Conservation (phyloP, 2,329 filamentous ascomycete species). For the Aspergillus quadricinctus region DNA sequence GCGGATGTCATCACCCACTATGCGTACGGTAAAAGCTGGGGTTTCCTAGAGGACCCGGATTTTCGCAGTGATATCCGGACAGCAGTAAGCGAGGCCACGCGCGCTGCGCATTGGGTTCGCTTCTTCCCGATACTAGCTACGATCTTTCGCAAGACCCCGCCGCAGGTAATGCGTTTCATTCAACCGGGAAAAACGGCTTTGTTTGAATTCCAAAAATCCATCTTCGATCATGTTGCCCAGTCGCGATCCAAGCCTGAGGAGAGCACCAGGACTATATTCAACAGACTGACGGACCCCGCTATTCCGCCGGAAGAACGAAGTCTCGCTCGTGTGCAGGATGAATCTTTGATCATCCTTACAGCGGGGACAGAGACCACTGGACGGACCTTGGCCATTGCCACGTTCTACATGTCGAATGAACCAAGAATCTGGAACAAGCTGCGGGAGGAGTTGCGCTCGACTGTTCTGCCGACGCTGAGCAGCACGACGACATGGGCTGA, state of each 20-base stretch:
- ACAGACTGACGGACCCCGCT: constrained; percentile 29
- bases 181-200: constrained; percentile 6
- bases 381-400: constrained; percentile 24
- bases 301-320: constrained; percentile 37
- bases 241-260: constrained; percentile 2
- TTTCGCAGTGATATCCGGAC: constrained; percentile 15
- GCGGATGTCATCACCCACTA: constrained; percentile 37
- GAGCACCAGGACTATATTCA: constrained; percentile 20
- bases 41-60: constrained; percentile 26
- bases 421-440: constrained; percentile 16
- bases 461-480: constrained; percentile 17
- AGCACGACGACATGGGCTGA: constrained; percentile 23
- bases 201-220: constrained; percentile 12
- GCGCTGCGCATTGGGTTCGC: constrained; percentile 20
- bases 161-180: constrained; percentile 8
- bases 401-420: constrained; percentile 27
- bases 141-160: constrained; percentile 8
- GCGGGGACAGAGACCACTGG: constrained; percentile 36
- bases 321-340: constrained; percentile 27
- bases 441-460: constrained; percentile 24
- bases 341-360: constrained; percentile 26
- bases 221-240: constrained; percentile 1
- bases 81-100: constrained; percentile 19
- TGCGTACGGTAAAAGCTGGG: constrained; percentile 31
- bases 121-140: constrained; percentile 14